Evolutionary conservation across 768 basidiomycete genomes (phyloP), one percentile per base, ranked within the genome.

Genomic region (Amanita subjunquillea): DNA sequence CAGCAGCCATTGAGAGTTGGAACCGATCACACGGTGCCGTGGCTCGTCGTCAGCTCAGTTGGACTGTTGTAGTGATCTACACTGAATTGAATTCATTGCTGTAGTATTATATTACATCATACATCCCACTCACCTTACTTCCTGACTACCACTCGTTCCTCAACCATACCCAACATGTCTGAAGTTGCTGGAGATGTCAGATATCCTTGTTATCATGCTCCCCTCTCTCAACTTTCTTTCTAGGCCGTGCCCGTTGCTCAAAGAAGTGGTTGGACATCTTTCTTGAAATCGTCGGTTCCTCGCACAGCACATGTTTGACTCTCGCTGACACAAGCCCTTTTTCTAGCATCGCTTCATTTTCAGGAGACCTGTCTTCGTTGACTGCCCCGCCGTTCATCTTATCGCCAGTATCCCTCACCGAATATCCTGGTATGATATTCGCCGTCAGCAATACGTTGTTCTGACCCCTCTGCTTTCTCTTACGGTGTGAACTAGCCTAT

Each of bases 341-440:
- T 39, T 34, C 29, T 60, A 90, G 88, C 55, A 83, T 95, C 60
- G 85, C 91, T 30, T 84, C 85, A 32, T 80, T 94, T 62, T 88
- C 90, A 2, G 91, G 91, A 51, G 92, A 94, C 70, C 75, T 93
- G 41, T 92, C 86, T 1, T 80, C 82, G 2, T 69, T 91, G 65
- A 90, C 89, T 1, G 88, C 89, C 0, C 88, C 89, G 34, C 86
- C 90, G 0, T 94, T 97, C 72, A 96, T 97, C 57, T 79, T 95
- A 44, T 92, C 89, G 1, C 91, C 91, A 7, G 82, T 84, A 3
- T 95, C 91, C 2, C 77, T 95, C 48, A 94, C 92, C 0, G 92
- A 94, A 66, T 96, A 89, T 63, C 91, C 91, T 55, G 85, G 89
- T 90, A 55, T 54, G 79, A 64, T 12, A 34, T 37, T 15, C 27